Percentiles rank a stretch among this genome's conserved stretches.
phyloP scores from a whole-genome alignment of 208 protist species.

The Leishmania amazonensis region DNA sequence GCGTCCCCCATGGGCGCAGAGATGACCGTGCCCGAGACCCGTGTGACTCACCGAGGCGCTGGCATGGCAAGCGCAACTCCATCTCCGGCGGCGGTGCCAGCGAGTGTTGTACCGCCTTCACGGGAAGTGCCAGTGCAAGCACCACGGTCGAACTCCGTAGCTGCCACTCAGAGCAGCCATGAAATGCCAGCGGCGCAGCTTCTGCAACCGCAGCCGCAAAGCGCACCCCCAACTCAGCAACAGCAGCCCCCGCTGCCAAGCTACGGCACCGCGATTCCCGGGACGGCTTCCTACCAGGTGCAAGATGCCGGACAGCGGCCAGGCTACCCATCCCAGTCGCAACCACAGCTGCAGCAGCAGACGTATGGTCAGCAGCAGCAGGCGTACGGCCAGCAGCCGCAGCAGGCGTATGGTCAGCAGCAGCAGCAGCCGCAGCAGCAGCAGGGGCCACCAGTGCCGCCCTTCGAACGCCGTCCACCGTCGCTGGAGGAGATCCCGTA shows the following conservation, averaged over 20 bases:
- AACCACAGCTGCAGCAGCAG: conserved; percentile 16
- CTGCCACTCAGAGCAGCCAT: conserved; percentile 9
- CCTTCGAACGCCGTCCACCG: conserved; percentile 73
- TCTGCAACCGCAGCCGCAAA: conserved; percentile 9
- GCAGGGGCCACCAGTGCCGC: conserved; percentile 52
- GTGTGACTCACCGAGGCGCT: conserved; percentile 22
- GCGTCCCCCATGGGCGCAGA: background rate
- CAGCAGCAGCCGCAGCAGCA: conserved; percentile 38
- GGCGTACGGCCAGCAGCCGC: conserved; percentile 13
- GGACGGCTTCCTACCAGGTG: background rate
- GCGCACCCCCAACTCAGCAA: conserved; percentile 1
- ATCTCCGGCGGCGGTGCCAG: background rate
- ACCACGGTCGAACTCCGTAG: conserved; percentile 8
- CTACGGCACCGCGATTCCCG: background rate
- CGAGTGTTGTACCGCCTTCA: background rate
- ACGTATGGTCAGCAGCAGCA: conserved; percentile 18
- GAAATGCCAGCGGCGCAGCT: background rate
- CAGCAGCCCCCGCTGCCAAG: background rate
- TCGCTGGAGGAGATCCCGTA: conserved; percentile 76
- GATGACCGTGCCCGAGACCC: conserved; percentile 23
- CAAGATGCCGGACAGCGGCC: background rate
- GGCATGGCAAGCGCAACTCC: background rate
- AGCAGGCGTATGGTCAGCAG: conserved; percentile 10
- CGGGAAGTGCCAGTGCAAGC: conserved; percentile 9
- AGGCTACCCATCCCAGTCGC: conserved; percentile 4